Conservation (phyloP, 495 filamentous ascomycete genomes). For the Penicillium coffeae region DNA sequence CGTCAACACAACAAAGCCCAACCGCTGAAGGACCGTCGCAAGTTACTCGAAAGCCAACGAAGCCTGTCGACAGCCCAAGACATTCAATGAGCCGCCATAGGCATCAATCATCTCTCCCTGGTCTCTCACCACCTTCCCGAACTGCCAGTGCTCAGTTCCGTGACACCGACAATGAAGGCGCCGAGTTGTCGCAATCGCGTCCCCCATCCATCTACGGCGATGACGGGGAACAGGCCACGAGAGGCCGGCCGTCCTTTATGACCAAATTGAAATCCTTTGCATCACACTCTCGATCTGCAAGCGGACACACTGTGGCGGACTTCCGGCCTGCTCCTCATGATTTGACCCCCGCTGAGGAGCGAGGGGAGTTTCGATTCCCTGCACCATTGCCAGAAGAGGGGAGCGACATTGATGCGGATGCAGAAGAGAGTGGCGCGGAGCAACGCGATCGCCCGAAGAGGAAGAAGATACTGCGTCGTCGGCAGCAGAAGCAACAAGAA, state of each 20-base stretch:
- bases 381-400: conserved; percentile 58
- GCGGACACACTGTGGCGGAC: conserved; percentile 36
- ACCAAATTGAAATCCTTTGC: conserved; percentile 57
- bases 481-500: conserved; percentile 50
- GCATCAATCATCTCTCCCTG: conserved; percentile 27
- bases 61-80: conserved; percentile 21
- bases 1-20: conserved; percentile 20
- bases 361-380: conserved; percentile 50
- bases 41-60: conserved; percentile 25
- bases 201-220: conserved; percentile 55
- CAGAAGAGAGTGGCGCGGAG: conserved; percentile 60
- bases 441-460: conserved; percentile 40
- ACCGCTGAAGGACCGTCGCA: conserved; percentile 23
- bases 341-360: conserved; percentile 41
- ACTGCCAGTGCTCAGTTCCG: conserved; percentile 65
- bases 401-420: conserved; percentile 73
- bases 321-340: conserved; percentile 25
- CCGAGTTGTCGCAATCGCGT: conserved; percentile 44
- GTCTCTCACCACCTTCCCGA: conserved; percentile 42
- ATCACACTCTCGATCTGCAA: conserved; percentile 43
- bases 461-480: conserved; percentile 44
- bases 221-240: conserved; percentile 47
- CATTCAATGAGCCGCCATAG: conserved; percentile 19
- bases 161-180: conserved; percentile 43
- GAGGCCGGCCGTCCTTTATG: conserved; percentile 62